These are phyloP conservation scores for Cryptococcus sp. DNA, from an alignment of 1,284 basidiomycete genomes.

Conservation along the genomic window DNA sequence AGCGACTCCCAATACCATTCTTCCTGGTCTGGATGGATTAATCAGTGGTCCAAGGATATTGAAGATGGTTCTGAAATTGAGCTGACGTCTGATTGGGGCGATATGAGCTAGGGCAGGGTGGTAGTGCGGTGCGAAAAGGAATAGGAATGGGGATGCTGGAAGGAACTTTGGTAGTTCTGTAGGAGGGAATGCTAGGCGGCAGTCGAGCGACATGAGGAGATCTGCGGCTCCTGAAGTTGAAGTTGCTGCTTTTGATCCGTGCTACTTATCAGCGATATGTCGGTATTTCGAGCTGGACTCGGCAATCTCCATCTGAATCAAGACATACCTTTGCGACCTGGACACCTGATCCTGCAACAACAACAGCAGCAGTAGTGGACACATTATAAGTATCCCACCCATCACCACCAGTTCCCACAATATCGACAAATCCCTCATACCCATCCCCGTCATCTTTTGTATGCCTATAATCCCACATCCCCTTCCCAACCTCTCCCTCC, in stretches of 20 bases:
- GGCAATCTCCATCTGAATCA: too few relatives aligned
- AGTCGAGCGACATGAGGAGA: conserved; percentile 78
- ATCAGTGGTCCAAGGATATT: conserved; percentile 92
- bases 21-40: conserved; percentile 79
- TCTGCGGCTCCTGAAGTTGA: conserved; percentile 94
- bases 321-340: conserved; percentile 79
- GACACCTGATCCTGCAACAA: conserved; percentile 90
- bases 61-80: conserved; percentile 97
- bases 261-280: conserved; percentile 58
- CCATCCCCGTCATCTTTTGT: conserved; percentile 44
- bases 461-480: conserved; percentile 44
- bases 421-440: conserved; percentile 51
- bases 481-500: conserved; percentile 16
- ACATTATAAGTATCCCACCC: conserved; percentile 98
- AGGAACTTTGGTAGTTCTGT: conserved; percentile 58
- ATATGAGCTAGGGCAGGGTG: conserved; percentile 82
- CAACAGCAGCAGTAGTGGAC: conserved; percentile 88
- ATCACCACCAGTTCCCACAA: conserved; percentile 84
- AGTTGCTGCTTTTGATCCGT: conserved; percentile 88
- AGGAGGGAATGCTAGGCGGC: conserved; percentile 66
- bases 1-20: conserved; percentile 89
- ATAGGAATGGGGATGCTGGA: conserved; percentile 68
- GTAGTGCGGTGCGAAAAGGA: conserved; percentile 90
- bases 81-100: conserved; percentile 75
- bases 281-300: too few relatives aligned